phyloP scores from a whole-genome alignment of 179 eudicot species.

The Corrigiola litoralis region DNA sequence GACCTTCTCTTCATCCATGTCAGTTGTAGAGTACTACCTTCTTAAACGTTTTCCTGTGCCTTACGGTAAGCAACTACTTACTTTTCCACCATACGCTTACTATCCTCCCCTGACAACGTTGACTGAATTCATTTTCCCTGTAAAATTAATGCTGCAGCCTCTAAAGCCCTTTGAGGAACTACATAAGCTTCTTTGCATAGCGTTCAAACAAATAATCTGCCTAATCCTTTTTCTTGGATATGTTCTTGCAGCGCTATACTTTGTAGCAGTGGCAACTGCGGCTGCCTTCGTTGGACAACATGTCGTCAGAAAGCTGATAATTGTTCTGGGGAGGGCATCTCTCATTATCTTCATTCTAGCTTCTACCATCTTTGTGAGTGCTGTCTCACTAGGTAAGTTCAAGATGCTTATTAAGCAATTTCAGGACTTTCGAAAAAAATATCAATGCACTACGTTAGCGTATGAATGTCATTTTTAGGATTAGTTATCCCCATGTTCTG shows the following conservation, averaged over 20 bases:
- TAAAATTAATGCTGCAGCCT: too few relatives aligned
- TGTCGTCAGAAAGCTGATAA: conserved; percentile 56
- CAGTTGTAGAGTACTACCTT: conserved; percentile 79
- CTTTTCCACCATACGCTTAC: not conserved
- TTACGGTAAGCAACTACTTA: conserved; percentile 45
- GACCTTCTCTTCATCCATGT: conserved; percentile 84
- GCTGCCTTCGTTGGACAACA: conserved; percentile 74
- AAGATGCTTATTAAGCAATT: not conserved
- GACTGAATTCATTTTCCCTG: not conserved
- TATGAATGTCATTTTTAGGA: too few relatives aligned
- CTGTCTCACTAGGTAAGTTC: conserved; percentile 66
- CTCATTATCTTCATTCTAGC: conserved; percentile 69
- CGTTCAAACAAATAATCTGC: not conserved
- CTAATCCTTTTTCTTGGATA: not conserved
- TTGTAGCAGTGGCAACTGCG: conserved; percentile 53
- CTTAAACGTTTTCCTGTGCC: conserved; percentile 82
- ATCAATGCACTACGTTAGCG: not conserved
- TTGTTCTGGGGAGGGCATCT: conserved; percentile 57
- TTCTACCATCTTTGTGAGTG: conserved; percentile 58
- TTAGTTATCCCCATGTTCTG: not conserved
- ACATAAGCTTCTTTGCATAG: too few relatives aligned
- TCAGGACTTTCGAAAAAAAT: not conserved
- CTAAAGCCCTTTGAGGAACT: too few relatives aligned
- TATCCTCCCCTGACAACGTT: not conserved
- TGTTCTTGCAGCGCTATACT: conserved; percentile 44